A percentile compares a stretch with the other conserved stretches of the same genome.
Evolutionary conservation across 257 asterid species (phyloP).

Genomic region (Petunia axillaris): DNA sequence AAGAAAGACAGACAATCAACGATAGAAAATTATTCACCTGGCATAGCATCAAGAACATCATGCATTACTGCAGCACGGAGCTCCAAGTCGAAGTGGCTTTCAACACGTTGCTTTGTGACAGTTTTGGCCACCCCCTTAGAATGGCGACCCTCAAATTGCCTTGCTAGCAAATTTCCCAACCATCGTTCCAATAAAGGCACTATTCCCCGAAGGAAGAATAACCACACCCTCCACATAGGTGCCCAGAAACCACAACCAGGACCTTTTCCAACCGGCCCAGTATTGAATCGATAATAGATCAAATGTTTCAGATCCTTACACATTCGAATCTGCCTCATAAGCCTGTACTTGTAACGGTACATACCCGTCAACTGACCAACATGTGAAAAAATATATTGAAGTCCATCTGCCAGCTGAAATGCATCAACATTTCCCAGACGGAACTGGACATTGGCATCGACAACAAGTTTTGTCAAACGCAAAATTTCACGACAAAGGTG

Average conservation of each 20-base stretch:
- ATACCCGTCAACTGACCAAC: slow-evolving; percentile 99
- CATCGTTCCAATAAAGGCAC: slow-evolving; percentile 98
- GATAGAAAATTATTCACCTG: slow-evolving; percentile 49
- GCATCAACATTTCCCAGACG: slow-evolving; percentile 99
- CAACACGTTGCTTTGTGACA: slow-evolving; percentile 99
- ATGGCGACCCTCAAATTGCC: slow-evolving; percentile 98
- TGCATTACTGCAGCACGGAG: slow-evolving; percentile 99
- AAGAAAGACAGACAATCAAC: slow-evolving; percentile 1
- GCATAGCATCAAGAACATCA: slow-evolving; percentile 99
- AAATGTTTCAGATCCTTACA: slow-evolving; percentile 97
- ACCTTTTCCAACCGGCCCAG: slow-evolving; percentile 99
- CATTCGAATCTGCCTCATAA: slow-evolving; percentile 99
- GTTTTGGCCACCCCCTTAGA: slow-evolving; percentile 99
- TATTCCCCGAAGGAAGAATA: slow-evolving; percentile 97
- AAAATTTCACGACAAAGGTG: slow-evolving; percentile 99
- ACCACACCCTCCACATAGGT: slow-evolving; percentile 99
- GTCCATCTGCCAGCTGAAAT: slow-evolving; percentile 98
- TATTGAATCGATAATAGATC: slow-evolving; percentile 94
- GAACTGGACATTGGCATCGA: slow-evolving; percentile 97
- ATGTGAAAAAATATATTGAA: slow-evolving; percentile 95
- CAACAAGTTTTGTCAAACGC: slow-evolving; percentile 95
- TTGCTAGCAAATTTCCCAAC: slow-evolving; percentile 94
- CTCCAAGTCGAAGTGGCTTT: slow-evolving; percentile 97
- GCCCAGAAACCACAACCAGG: slow-evolving; percentile 99
- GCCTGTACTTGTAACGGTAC: slow-evolving; percentile 98